These are phyloP conservation scores for Colletotrichum destructivum DNA, from an alignment of 2,329 filamentous ascomycete species.

Conservation along the genomic window DNA sequence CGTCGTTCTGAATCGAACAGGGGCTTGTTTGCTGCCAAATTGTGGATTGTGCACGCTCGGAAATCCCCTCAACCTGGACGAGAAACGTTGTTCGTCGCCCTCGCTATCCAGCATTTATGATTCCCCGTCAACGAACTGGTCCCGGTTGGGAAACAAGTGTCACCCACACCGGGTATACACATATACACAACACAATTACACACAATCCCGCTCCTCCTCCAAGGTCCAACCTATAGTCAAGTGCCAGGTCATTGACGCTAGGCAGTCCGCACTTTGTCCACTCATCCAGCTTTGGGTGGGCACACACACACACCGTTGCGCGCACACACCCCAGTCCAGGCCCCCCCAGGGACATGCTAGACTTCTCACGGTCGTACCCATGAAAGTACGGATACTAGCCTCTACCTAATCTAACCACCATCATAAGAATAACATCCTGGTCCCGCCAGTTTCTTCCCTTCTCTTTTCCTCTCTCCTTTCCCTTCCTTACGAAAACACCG, in stretches of 20 bases:
- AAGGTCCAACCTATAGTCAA: neutral
- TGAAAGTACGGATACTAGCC: slow-evolving; percentile 40
- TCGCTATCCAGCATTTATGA: slow-evolving; percentile 6
- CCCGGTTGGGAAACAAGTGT: slow-evolving; percentile 38
- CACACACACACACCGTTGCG: slow-evolving; percentile 39
- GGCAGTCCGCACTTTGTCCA: slow-evolving; percentile 24
- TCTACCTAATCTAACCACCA: slow-evolving; percentile 42
- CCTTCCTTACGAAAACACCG: slow-evolving; percentile 59
- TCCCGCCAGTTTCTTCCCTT: slow-evolving; percentile 53
- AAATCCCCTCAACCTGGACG: slow-evolving; percentile 14
- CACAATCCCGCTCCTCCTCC: slow-evolving; percentile 9
- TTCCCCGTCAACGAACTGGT: slow-evolving; percentile 15
- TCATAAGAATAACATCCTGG: slow-evolving; percentile 60
- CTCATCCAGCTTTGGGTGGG: slow-evolving; percentile 31
- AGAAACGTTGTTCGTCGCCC: slow-evolving; percentile 16
- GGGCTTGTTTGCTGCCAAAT: slow-evolving; percentile 12
- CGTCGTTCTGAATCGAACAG: slow-evolving; percentile 15
- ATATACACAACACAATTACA: neutral
- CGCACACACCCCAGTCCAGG: slow-evolving; percentile 33
- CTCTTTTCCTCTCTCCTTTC: slow-evolving; percentile 52
- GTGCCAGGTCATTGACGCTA: slow-evolving; percentile 28
- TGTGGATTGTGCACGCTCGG: slow-evolving; percentile 25
- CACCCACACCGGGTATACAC: slow-evolving; percentile 25
- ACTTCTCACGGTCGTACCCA: slow-evolving; percentile 37
- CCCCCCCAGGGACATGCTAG: slow-evolving; percentile 25